Evolutionary conservation across 2,329 filamentous ascomycete species (phyloP).

Genomic region (Fonsecaea pedrosoi): DNA sequence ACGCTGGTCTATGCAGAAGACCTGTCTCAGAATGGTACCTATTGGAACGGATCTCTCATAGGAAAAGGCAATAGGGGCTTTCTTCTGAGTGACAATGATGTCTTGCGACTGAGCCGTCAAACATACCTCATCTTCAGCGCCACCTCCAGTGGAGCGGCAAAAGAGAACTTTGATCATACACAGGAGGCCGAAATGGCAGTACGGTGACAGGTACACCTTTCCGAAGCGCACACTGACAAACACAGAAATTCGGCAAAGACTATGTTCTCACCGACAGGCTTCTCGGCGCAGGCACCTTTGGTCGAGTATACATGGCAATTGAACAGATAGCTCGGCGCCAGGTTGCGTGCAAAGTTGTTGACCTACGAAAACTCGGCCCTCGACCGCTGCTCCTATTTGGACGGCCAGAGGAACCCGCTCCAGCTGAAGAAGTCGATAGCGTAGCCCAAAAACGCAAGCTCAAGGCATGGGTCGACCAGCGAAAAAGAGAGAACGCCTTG

Average conservation of each 20-base stretch:
- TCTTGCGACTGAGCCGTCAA: slow-evolving; percentile 42
- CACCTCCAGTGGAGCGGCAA: slow-evolving; percentile 18
- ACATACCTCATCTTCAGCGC: slow-evolving; percentile 39
- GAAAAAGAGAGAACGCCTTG: slow-evolving; percentile 38
- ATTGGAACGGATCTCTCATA: slow-evolving; percentile 49
- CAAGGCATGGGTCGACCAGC: slow-evolving; percentile 34
- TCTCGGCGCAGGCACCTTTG: slow-evolving; percentile 53
- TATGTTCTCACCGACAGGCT: slow-evolving; percentile 50
- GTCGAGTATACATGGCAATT: slow-evolving; percentile 53
- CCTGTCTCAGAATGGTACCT: slow-evolving; percentile 50
- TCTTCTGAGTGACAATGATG: slow-evolving; percentile 50
- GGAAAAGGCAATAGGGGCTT: slow-evolving; percentile 45
- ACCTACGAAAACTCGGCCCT: slow-evolving; percentile 44
- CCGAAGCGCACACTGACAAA: slow-evolving; percentile 24
- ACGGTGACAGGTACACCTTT: slow-evolving; percentile 12
- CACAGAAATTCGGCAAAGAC: slow-evolving; percentile 44
- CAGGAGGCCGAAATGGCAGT: slow-evolving; percentile 49
- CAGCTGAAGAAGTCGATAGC: slow-evolving; percentile 35
- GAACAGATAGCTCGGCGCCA: slow-evolving; percentile 44
- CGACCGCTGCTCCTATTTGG: slow-evolving; percentile 21
- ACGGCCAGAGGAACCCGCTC: slow-evolving; percentile 30
- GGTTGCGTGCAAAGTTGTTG: slow-evolving; percentile 55
- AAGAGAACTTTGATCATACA: slow-evolving; percentile 38
- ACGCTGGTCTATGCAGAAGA: slow-evolving; percentile 55
- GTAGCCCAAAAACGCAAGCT: slow-evolving; percentile 31